A percentile compares a stretch with the other conserved stretches of the same genome.
Evolutionary conservation across 176 grass and related monocot genomes (phyloP).

Genomic region (Dendrocalamus sinicus): DNA sequence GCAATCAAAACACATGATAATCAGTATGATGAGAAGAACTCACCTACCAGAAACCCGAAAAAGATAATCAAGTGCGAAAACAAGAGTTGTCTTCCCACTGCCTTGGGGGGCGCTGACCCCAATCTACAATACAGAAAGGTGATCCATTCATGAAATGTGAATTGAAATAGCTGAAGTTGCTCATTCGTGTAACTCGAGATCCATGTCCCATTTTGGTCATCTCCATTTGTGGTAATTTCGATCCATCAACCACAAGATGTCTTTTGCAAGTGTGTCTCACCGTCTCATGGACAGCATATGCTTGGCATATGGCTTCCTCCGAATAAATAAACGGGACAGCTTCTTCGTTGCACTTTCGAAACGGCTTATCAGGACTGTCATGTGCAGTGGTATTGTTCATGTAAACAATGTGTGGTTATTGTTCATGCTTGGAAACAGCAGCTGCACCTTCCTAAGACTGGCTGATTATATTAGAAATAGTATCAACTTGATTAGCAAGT

Average conservation of each 20-base stretch:
- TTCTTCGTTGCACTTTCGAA: too few species aligned
- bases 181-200: slow-evolving; percentile 24
- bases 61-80: slow-evolving; percentile 90
- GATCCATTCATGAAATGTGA: slow-evolving; percentile 18
- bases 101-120: slow-evolving; percentile 96
- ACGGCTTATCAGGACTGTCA: too few species aligned
- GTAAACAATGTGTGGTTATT: too few species aligned
- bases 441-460: too few species aligned
- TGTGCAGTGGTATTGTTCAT: too few species aligned
- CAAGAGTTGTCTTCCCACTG: slow-evolving; percentile 96
- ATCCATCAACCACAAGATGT: slow-evolving; percentile 20
- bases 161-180: slow-evolving; percentile 12
- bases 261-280: not conserved
- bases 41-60: slow-evolving; percentile 75
- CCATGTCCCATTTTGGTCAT: slow-evolving; percentile 1
- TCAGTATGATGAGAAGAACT: slow-evolving; percentile 45
- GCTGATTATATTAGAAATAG: too few species aligned
- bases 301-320: too few species aligned
- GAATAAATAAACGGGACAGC: too few species aligned
- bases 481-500: too few species aligned
- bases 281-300: slow-evolving; percentile 25
- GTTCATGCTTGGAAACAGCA: too few species aligned
- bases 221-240: not conserved
- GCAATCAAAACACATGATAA: slow-evolving; percentile 31
- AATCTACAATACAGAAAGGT: slow-evolving; percentile 70